Conservation (phyloP, 495 filamentous ascomycete species). For the Hyaloscypha variabilis region DNA sequence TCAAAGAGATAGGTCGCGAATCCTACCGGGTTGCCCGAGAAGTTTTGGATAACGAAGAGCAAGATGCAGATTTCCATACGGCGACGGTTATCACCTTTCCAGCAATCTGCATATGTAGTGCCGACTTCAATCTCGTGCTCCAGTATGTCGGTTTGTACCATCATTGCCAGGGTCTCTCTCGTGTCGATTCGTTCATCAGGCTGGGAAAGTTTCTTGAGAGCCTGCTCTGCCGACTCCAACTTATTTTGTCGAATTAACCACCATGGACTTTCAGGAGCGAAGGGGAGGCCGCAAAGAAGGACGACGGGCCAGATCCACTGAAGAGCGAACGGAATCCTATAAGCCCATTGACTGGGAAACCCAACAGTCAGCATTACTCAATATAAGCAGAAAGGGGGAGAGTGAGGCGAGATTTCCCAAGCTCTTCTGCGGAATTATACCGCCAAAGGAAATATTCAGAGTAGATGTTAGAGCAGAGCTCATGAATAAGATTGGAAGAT, state of each 20-base stretch:
- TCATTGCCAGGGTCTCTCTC: conserved; percentile 17
- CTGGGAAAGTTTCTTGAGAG: conserved; percentile 13
- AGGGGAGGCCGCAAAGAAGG: conserved; percentile 65
- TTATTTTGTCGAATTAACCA: conserved; percentile 63
- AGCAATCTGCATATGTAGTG: conserved; percentile 53
- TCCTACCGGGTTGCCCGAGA: conserved; percentile 67
- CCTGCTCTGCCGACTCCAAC: conserved; percentile 8
- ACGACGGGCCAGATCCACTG: conserved; percentile 78
- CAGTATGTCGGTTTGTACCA: conserved; percentile 13
- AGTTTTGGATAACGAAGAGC: conserved; percentile 70
- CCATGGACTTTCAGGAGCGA: conserved; percentile 76
- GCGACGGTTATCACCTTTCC: conserved; percentile 52
- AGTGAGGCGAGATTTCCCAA: conserved; percentile 39
- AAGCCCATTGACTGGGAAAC: conserved; percentile 56
- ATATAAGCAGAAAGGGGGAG: conserved; percentile 62
- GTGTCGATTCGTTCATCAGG: conserved; percentile 5
- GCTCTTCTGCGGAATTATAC: neutral
- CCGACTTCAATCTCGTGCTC: conserved; percentile 7
- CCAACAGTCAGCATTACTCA: conserved; percentile 47
- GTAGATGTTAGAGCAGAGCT: neutral
- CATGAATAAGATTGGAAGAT: neutral
- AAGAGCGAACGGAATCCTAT: conserved; percentile 44
- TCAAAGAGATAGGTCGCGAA: conserved; percentile 70
- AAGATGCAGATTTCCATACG: conserved; percentile 60
- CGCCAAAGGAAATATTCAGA: neutral